Percentiles rank a stretch among this genome's conserved stretches.
phyloP scores from a whole-genome alignment of 139 green algal species.

The Mesotaenium endlicherianum region DNA sequence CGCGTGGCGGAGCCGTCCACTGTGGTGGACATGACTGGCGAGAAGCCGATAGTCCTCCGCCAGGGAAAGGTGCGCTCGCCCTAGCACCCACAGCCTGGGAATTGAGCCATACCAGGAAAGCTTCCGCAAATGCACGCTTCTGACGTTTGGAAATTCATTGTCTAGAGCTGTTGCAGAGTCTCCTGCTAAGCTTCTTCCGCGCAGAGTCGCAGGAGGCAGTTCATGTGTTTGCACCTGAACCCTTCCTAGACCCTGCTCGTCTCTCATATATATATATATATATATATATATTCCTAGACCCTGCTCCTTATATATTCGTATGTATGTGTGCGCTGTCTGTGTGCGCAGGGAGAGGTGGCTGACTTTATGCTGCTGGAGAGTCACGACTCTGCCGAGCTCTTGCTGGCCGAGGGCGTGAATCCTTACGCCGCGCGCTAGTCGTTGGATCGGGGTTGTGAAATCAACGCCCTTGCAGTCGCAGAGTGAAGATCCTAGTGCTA shows the following conservation, averaged over 20 bases:
- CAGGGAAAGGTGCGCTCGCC: constrained; percentile 16
- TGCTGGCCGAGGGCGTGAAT: not conserved
- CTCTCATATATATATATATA: not conserved
- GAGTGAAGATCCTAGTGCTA: no score
- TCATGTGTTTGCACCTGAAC: not conserved
- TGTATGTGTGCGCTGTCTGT: not conserved
- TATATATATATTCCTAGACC: not conserved
- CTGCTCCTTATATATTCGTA: not conserved
- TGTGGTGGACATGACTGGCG: constrained; percentile 41
- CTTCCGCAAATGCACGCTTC: not conserved
- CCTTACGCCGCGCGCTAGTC: constrained; percentile 1
- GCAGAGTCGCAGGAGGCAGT: not conserved
- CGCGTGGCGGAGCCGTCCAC: constrained; percentile 32
- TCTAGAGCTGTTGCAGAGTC: not conserved
- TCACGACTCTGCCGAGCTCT: constrained; percentile 6
- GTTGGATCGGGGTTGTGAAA: no score
- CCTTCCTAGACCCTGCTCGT: not conserved
- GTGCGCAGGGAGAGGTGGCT: not conserved
- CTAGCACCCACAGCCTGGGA: not conserved
- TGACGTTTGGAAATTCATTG: not conserved
- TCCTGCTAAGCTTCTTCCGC: not conserved
- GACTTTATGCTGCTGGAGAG: constrained; percentile 24
- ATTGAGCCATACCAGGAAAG: not conserved
- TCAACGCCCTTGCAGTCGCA: no score
- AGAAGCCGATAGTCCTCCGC: constrained; percentile 17